phyloP scores from a whole-genome alignment of 768 basidiomycete species.

The Termitomyces titanicus region DNA sequence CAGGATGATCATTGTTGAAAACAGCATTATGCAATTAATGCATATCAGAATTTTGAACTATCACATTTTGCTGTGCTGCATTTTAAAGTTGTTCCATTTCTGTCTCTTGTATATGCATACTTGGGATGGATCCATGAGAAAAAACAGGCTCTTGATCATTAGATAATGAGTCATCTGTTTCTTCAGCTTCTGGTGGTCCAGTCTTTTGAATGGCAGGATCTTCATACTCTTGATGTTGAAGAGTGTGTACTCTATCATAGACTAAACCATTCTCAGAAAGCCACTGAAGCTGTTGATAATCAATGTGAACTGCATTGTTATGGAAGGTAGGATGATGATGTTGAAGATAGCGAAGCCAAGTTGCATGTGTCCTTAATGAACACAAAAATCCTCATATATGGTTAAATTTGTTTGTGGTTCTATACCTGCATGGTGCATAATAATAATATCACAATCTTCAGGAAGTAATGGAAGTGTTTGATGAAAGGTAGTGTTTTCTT shows the following conservation, averaged over 20 bases:
- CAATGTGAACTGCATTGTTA: no score
- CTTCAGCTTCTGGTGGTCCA: constrained; percentile 9
- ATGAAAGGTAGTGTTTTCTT: no score
- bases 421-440: no score
- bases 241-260: no score
- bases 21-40: constrained; percentile 14
- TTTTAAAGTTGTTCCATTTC: not conserved
- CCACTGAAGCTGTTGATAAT: no score
- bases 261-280: no score
- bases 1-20: no score
- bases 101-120: not conserved
- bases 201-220: constrained; percentile 1
- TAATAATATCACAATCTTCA: no score
- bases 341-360: not conserved
- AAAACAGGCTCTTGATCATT: constrained; percentile 1
- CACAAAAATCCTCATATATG: not conserved
- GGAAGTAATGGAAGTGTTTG: no score
- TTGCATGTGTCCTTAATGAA: not conserved
- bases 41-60: not conserved
- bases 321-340: not conserved
- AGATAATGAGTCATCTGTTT: not conserved
- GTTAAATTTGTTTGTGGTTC: no score
- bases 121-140: not conserved
- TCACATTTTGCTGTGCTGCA: not conserved
- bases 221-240: not conserved